A percentile compares a stretch with the other conserved stretches of the same genome.
phyloP scores from a whole-genome alignment of 2,329 filamentous ascomycete species.

The Aspergillus sp. region DNA sequence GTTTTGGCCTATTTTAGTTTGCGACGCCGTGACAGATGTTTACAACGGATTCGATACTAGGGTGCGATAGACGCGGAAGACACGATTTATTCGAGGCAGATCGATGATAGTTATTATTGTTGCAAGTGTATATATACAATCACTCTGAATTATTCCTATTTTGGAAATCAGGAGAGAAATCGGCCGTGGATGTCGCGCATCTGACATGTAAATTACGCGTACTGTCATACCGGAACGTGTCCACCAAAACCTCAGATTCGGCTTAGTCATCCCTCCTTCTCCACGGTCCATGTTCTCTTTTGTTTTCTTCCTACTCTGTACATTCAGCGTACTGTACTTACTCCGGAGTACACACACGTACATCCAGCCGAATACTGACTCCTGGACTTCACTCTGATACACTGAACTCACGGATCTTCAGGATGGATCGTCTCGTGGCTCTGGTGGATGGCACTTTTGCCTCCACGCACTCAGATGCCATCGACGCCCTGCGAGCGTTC shows the following conservation, averaged over 20 bases:
- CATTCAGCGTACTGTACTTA: no score
- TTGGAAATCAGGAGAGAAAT: no score
- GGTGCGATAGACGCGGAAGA: no score
- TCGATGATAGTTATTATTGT: no score
- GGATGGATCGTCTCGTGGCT: conserved; percentile 8
- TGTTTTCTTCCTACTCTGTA: no score
- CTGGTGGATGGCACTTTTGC: conserved; percentile 10
- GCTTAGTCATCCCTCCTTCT: not conserved
- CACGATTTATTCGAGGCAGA: no score
- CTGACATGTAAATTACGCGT: not conserved
- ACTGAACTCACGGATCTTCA: conserved; percentile 1
- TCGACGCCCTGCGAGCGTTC: conserved; percentile 29
- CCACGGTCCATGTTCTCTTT: not conserved
- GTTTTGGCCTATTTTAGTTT: not conserved
- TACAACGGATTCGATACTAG: not conserved
- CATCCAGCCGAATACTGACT: no score
- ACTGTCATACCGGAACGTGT: not conserved
- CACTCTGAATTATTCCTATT: no score
- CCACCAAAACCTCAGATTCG: not conserved
- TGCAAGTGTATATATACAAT: no score
- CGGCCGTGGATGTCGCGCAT: no score
- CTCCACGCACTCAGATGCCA: conserved; percentile 20
- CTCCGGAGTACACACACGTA: no score
- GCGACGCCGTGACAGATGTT: not conserved
- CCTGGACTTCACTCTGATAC: no score